A percentile compares a stretch with the other conserved stretches of the same genome.
Evolutionary conservation across 2,329 filamentous ascomycete species (phyloP).

Genomic region (Curvularia hawaiiensis): DNA sequence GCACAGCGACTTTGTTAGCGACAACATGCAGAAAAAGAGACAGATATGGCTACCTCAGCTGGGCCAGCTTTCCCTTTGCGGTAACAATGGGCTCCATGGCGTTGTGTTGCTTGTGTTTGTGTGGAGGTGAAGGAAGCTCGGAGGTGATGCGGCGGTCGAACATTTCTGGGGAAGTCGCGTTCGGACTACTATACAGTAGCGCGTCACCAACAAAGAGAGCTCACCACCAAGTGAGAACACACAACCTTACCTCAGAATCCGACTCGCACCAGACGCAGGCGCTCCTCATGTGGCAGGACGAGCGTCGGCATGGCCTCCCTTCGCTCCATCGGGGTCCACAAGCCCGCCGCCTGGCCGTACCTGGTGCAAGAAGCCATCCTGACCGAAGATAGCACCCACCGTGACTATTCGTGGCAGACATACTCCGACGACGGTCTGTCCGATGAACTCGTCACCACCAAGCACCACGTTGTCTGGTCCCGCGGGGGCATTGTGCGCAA

Average conservation of each 20-base stretch:
- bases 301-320: conserved; percentile 76
- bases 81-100: conserved; percentile 75
- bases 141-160: conserved; percentile 20
- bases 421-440: conserved; percentile 60
- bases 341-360: conserved; percentile 81
- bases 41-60: conserved; percentile 33
- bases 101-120: conserved; percentile 10
- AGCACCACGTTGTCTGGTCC: conserved; percentile 84
- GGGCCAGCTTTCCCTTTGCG: conserved; percentile 40
- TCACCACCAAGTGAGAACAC: conserved; percentile 1
- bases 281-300: conserved; percentile 40
- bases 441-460: conserved; percentile 81
- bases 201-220: conserved; percentile 26
- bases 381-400: conserved; percentile 66
- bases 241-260: conserved; percentile 11
- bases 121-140: conserved; percentile 15
- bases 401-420: conserved; percentile 78
- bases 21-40: neutral
- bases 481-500: conserved; percentile 83
- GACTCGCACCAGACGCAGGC: conserved; percentile 7
- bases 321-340: conserved; percentile 88
- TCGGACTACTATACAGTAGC: conserved; percentile 26
- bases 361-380: conserved; percentile 82
- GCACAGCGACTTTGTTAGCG: conserved; percentile 14
- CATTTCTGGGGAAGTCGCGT: conserved; percentile 28